Conservation (phyloP, 2,329 filamentous ascomycete genomes). For the Clonostachys chloroleuca region DNA sequence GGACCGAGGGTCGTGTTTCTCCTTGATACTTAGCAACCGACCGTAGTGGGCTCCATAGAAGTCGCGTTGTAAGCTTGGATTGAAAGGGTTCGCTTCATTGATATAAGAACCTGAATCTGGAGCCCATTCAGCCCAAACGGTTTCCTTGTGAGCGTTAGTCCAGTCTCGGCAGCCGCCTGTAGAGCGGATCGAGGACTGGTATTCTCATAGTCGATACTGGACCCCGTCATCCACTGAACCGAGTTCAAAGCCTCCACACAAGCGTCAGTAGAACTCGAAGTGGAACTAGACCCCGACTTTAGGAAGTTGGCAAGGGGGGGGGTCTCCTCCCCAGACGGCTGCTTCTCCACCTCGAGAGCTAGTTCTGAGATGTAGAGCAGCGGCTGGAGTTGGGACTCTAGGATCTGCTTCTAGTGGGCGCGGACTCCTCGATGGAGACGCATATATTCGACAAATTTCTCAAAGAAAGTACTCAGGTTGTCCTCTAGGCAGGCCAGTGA, state of each 20-base stretch:
- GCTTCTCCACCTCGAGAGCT: neutral
- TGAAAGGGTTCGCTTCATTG: conserved; percentile 32
- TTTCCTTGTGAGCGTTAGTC: conserved; percentile 2
- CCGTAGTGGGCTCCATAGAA: conserved; percentile 1
- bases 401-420: conserved; percentile 8
- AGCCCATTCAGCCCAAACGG: conserved; percentile 5
- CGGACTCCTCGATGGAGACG: conserved; percentile 20
- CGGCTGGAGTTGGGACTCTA: conserved; percentile 11
- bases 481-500: conserved; percentile 18
- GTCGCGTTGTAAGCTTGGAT: conserved; percentile 4
- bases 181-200: neutral
- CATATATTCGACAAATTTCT: conserved; percentile 18
- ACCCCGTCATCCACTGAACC: conserved; percentile 1
- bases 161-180: conserved; percentile 1
- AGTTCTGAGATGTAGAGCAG: neutral
- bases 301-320: neutral
- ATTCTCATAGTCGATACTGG: neutral
- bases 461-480: conserved; percentile 18
- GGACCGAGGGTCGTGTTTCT: conserved; percentile 1
- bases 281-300: neutral
- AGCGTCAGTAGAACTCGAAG: neutral
- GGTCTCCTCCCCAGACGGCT: neutral
- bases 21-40: neutral
- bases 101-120: conserved; percentile 15
- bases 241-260: neutral